Evolutionary conservation across 164 flowering plant species (phyloP), one percentile per base, ranked within the genome.

Genomic region (Macadamia integrifolia): DNA sequence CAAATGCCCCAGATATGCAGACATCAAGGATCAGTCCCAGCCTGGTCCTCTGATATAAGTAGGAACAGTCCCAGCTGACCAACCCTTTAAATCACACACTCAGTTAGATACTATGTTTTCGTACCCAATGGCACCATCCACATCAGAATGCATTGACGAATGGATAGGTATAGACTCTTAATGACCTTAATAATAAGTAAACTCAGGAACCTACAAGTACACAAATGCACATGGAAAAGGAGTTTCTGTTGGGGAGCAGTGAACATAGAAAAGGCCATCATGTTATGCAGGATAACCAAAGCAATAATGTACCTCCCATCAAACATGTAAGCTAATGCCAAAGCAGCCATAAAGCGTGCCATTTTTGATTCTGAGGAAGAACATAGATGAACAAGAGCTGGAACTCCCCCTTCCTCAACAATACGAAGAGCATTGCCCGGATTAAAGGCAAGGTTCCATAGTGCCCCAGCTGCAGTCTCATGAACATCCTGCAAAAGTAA

Each of bases 321-420:
- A 84, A 95, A 95, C 98, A 95, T 95, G 81, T 95, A 92, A 12
- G 98, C 87, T 68, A 95, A 77, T 15, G 99, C 97, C 71, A 92
- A 67, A 46, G 99, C 98, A 74, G 99, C 88, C 99, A 95, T 95
- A 78, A 95, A 95, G 17, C 98, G 91, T 14, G 99, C 99, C 99
- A 90, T 92, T 76, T 90, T 92, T 30, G 98, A 95, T 11, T 67
- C 87, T 35, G 99, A 95, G 18, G 96, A 78, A 63, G 89, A 83
- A 77, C 98, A 95, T 40, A 95, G 87, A 78, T 90, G 83, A 60
- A 87, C 91, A 46, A 95, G 90, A 32, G 90, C 93, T 6, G 91
- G 83, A 73, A 95, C 98, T 23, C 99, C 99, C 18, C 91, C 96
- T 83, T 92, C 98, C 68, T 95, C 98, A 73, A 92, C 97, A 70